Conservation (phyloP, 2,329 filamentous ascomycete genomes). For the Emericellopsis cladophorae region DNA sequence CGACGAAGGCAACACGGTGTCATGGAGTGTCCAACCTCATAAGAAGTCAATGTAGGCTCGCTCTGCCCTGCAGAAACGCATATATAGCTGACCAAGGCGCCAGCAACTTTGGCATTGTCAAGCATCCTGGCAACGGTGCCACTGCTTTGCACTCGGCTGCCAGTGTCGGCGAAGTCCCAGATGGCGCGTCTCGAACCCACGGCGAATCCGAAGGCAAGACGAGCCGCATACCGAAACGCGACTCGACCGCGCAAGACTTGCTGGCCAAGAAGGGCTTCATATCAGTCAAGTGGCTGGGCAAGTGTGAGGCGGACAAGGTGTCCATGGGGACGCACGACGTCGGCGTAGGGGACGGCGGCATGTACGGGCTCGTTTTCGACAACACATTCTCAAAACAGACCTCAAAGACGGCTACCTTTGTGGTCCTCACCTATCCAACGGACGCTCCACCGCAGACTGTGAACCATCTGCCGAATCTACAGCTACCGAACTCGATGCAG, state of each 20-base stretch:
- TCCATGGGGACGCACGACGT: conserved; percentile 85
- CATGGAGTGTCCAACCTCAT: conserved; percentile 94
- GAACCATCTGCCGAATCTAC: conserved; percentile 52
- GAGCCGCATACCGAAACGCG: conserved; percentile 39
- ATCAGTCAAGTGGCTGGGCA: conserved; percentile 74
- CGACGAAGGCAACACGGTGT: conserved; percentile 80
- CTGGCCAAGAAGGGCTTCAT: conserved; percentile 56
- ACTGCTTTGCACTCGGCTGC: conserved; percentile 30
- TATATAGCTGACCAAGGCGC: conserved; percentile 5
- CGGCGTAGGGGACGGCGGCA: conserved; percentile 60
- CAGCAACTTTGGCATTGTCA: conserved; percentile 93
- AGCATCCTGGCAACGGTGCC: conserved; percentile 69
- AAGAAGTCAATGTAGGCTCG: conserved; percentile 76
- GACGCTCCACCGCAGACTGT: conserved; percentile 64
- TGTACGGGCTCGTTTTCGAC: conserved; percentile 95
- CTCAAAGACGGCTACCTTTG: conserved; percentile 90
- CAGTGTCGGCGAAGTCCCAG: conserved; percentile 27
- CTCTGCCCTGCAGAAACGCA: not conserved
- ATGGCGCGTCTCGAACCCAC: conserved; percentile 33
- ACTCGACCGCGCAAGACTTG: conserved; percentile 50
- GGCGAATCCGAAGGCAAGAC: conserved; percentile 28
- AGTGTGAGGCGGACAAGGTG: conserved; percentile 93
- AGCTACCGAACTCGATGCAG: conserved; percentile 19
- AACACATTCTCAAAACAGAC: conserved; percentile 96
- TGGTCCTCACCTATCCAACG: conserved; percentile 86